Evolutionary conservation across 163 green algal genomes (phyloP).

Genomic region (Chloromonas sp.): DNA sequence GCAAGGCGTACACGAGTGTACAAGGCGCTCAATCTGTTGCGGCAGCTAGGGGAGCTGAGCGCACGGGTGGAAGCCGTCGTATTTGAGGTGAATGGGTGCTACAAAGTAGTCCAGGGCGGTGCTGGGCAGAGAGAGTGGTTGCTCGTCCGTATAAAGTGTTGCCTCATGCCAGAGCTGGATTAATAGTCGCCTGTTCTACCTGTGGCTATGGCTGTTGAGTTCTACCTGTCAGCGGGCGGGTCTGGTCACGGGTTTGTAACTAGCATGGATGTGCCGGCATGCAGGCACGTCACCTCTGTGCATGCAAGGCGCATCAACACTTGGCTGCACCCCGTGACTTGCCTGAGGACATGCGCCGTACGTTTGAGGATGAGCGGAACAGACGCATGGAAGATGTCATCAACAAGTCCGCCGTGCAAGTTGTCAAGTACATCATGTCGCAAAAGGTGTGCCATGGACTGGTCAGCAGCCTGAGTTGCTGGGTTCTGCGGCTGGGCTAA

Average conservation of each 20-base stretch:
- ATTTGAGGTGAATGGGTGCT: not conserved
- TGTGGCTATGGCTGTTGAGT: too few relatives aligned
- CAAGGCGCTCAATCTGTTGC: not conserved
- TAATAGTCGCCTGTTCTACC: too few relatives aligned
- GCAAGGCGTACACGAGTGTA: not conserved
- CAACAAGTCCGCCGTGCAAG: not conserved
- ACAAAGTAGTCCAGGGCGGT: not conserved
- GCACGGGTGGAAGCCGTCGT: not conserved
- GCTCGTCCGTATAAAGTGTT: too few relatives aligned
- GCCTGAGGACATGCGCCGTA: not conserved
- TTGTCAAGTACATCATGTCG: not conserved
- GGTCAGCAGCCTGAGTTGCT: too few relatives aligned
- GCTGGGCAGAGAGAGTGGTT: too few relatives aligned
- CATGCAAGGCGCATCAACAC: not conserved
- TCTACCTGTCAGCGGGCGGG: too few relatives aligned
- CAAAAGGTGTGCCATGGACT: not conserved
- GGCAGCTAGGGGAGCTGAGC: not conserved
- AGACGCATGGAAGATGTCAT: not conserved
- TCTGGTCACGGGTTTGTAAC: too few relatives aligned
- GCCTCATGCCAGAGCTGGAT: too few relatives aligned
- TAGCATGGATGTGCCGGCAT: too few relatives aligned
- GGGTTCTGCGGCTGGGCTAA: too few relatives aligned
- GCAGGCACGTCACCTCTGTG: not conserved
- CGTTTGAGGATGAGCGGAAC: not conserved
- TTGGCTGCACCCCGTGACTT: not conserved